phyloP scores from a whole-genome alignment of 1,139 yeast species.

The Candida sojae region DNA sequence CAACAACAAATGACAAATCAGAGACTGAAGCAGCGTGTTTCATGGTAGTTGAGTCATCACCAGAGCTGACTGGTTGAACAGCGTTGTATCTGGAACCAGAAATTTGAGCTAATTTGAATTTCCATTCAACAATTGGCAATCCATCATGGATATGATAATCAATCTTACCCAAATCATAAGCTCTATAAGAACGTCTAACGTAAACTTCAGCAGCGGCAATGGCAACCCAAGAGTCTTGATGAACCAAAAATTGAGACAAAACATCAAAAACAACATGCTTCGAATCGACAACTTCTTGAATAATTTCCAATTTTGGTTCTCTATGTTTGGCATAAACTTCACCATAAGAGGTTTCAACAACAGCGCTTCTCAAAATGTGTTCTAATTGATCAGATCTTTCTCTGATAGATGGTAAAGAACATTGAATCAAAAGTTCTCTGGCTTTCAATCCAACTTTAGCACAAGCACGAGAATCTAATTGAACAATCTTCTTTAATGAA shows the following conservation, averaged over 20 bases:
- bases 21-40: slow-evolving; percentile 91
- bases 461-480: slow-evolving; percentile 83
- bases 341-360: slow-evolving; percentile 86
- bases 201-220: slow-evolving; percentile 97
- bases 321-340: slow-evolving; percentile 75
- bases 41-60: slow-evolving; percentile 42
- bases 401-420: slow-evolving; percentile 92
- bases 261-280: slow-evolving; percentile 96
- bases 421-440: slow-evolving; percentile 92
- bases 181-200: slow-evolving; percentile 95
- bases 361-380: slow-evolving; percentile 90
- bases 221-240: slow-evolving; percentile 83
- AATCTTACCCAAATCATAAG: slow-evolving; percentile 83
- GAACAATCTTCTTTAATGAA: slow-evolving; percentile 76
- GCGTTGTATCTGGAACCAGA: slow-evolving; percentile 68
- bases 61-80: slow-evolving; percentile 45
- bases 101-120: slow-evolving; percentile 70
- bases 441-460: slow-evolving; percentile 97
- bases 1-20: slow-evolving; percentile 83
- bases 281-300: slow-evolving; percentile 92
- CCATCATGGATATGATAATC: slow-evolving; percentile 61
- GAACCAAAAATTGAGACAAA: slow-evolving; percentile 83
- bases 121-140: slow-evolving; percentile 81
- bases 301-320: slow-evolving; percentile 76
- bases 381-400: slow-evolving; percentile 97